Conservation (phyloP, 805 yeast genomes). For the Kluyveromyces lactis region DNA sequence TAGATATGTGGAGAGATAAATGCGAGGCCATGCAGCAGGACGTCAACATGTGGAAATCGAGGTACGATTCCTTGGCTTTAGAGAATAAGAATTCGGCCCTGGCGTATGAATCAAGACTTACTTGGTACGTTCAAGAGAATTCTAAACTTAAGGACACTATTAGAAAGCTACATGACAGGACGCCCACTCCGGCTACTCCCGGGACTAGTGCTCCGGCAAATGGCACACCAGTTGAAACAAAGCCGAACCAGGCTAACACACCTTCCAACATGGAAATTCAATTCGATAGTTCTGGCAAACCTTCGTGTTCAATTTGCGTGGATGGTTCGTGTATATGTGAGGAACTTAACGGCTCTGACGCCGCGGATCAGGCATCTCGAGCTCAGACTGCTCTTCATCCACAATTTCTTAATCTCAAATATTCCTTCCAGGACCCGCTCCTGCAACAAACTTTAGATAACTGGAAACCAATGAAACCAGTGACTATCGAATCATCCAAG, state of each 20-base stretch:
- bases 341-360: background rate
- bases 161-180: slow-evolving; percentile 1
- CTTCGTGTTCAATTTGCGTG: slow-evolving; percentile 9
- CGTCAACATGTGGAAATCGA: slow-evolving; percentile 19
- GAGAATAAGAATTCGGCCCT: slow-evolving; percentile 6
- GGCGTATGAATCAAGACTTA: background rate
- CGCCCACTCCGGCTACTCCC: background rate
- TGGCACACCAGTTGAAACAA: too few species aligned
- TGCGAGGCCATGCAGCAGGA: slow-evolving; percentile 15
- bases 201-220: background rate
- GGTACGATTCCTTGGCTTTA: slow-evolving; percentile 21
- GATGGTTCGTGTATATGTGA: slow-evolving; percentile 5
- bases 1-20: slow-evolving; percentile 39
- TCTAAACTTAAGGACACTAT: slow-evolving; percentile 4
- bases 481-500: slow-evolving; percentile 17
- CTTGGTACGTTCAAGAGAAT: slow-evolving; percentile 5
- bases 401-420: background rate
- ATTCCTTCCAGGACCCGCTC: slow-evolving; percentile 14
- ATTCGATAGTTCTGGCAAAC: background rate
- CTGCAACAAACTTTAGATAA: slow-evolving; percentile 31
- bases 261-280: background rate
- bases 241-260: background rate
- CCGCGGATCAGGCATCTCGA: background rate
- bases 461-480: slow-evolving; percentile 60
- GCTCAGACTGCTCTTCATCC: too few species aligned